These are phyloP conservation scores for Pythium phragmitis DNA, from an alignment of 352 stramenopile genomes.

Conservation along the genomic window DNA sequence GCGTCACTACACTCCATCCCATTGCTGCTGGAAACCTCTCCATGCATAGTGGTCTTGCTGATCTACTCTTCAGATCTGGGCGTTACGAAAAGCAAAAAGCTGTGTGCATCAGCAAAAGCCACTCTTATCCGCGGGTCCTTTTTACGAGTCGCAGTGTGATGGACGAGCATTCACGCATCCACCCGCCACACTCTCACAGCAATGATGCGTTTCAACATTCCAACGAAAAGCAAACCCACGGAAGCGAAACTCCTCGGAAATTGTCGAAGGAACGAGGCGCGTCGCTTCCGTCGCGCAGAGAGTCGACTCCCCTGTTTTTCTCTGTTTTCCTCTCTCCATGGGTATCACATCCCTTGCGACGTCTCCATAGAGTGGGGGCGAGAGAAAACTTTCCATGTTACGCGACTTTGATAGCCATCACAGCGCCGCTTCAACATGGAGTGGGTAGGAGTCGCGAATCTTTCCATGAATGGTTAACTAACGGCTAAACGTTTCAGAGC, in stretches of 20 bases:
- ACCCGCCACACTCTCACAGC: background rate
- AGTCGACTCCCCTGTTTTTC: background rate
- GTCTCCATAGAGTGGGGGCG: background rate
- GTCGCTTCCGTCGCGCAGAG: conserved; percentile 16
- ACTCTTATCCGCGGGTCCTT: conserved; percentile 11
- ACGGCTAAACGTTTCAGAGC: conserved; percentile 13
- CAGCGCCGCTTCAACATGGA: conserved; percentile 16
- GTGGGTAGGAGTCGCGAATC: conserved; percentile 13
- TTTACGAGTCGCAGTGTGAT: conserved; percentile 17
- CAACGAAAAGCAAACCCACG: conserved; percentile 1
- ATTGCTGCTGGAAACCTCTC: conserved; percentile 7
- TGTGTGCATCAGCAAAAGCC: background rate
- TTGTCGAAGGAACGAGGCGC: conserved; percentile 23
- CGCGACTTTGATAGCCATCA: conserved; percentile 31
- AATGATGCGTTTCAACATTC: conserved; percentile 18
- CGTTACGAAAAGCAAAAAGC: background rate
- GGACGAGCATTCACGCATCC: conserved; percentile 3
- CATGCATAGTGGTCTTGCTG: background rate
- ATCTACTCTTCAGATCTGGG: background rate
- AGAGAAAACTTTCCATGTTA: conserved; percentile 14
- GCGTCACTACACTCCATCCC: conserved; percentile 13
- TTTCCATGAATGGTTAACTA: conserved; percentile 29
- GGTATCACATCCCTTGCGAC: no score
- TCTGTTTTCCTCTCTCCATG: background rate
- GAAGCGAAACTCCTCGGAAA: background rate